Evolutionary conservation across 129 eudicot species (phyloP), one percentile per base, ranked within the genome.

Genomic region (Scalesia atractyloides): DNA sequence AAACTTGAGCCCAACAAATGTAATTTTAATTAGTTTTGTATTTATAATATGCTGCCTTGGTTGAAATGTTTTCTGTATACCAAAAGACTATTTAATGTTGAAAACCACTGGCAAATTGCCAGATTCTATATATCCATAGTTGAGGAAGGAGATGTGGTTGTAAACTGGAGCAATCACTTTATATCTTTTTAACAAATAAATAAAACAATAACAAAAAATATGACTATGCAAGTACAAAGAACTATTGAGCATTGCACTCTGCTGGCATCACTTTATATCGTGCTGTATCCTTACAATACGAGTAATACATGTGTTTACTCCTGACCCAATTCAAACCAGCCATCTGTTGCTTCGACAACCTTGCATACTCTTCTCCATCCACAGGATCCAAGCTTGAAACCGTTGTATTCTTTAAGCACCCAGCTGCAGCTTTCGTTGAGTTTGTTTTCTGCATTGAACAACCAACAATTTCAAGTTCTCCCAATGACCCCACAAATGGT

Each of bases 201-300:
- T 30, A 30, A 67, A 69, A 36, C 54, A 12, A 54, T 7, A 59
- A 60, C 18, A 26, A 60, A 13, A 26, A 0, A 26, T 36, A 15
- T 16, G 39, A 1, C 30, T 34, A 76, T 47, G 53, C 44, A 52
- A 53, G 47, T 68, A 68, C 52, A 57, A 68, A 39, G 9, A 60
- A n/a, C 73, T 71, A 83, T 50, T 70, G 66, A 70, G 85, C 72
- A 46, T 47, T 86, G 81, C 98, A 94, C 49, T 94, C 98, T 73
- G 85, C 76, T 46, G 97, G 98, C 37, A 88, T 37, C 46, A 86
- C 84, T 81, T 90, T 94, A 53, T 89, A 94, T 79, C 98, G 78
- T 6, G 62, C 2, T 22, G 76, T 87, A 73, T 93, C 98, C 81
- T 85, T 86, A 37, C 98, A 93, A 65, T 93, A 93, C 0, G 98